These are phyloP conservation scores for Calvatia gigantea DNA, from an alignment of 768 basidiomycete genomes.

Conservation along the genomic window DNA sequence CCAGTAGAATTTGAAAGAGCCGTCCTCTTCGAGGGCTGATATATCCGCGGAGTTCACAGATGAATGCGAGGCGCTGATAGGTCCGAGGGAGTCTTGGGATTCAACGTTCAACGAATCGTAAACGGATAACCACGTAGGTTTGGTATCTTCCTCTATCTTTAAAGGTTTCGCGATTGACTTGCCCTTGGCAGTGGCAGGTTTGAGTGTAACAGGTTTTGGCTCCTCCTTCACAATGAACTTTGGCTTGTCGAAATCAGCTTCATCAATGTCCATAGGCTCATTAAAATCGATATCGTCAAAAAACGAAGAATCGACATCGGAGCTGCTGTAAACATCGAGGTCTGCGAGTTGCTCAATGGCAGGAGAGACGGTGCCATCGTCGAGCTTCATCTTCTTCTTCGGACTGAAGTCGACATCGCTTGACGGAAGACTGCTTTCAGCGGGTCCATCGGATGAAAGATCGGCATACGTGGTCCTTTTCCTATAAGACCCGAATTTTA, in stretches of 20 bases:
- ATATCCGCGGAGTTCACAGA: constrained; percentile 36
- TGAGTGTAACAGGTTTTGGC: constrained; percentile 6
- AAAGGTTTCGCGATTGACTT: constrained; percentile 31
- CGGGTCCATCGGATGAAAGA: constrained; percentile 45
- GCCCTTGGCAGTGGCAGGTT: constrained; percentile 17
- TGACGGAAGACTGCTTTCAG: constrained; percentile 36
- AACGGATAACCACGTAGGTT: constrained; percentile 69
- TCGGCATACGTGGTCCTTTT: constrained; percentile 31
- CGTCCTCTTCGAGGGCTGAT: constrained; percentile 76
- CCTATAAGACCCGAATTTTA: constrained; percentile 28
- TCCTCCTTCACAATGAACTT: constrained; percentile 29
- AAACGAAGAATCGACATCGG: constrained; percentile 40
- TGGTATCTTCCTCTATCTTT: constrained; percentile 40
- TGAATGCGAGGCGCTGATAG: constrained; percentile 31
- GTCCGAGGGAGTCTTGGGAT: constrained; percentile 58
- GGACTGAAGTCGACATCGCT: constrained; percentile 72
- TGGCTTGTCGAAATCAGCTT: constrained; percentile 41
- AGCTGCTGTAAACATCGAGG: constrained; percentile 54
- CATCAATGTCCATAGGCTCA: constrained; percentile 58
- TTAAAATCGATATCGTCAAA: constrained; percentile 60
- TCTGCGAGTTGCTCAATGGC: constrained; percentile 55
- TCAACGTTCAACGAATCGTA: constrained; percentile 69
- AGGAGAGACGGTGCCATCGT: constrained; percentile 46
- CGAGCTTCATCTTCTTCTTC: constrained; percentile 55
- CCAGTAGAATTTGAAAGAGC: constrained; percentile 92